Percentiles rank a stretch among this genome's conserved stretches.
Conservation (phyloP, 2,329 filamentous ascomycete species). For the Mariannaea sp. region DNA sequence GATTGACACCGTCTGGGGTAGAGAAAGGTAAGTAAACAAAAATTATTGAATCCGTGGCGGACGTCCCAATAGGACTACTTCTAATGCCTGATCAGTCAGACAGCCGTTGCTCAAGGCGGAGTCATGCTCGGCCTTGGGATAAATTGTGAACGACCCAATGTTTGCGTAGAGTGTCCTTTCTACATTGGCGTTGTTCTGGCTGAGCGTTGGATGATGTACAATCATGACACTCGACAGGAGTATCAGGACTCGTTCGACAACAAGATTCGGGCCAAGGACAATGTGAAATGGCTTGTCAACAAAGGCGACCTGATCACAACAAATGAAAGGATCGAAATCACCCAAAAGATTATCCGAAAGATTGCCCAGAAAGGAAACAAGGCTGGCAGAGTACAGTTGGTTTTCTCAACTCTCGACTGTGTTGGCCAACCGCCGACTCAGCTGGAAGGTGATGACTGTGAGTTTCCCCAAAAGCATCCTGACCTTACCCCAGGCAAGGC, state of each 20-base stretch:
- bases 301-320: background rate
- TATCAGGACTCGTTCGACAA: background rate
- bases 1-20: background rate
- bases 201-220: background rate
- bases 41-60: too few species aligned
- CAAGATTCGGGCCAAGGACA: background rate
- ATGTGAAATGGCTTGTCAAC: background rate
- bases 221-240: background rate
- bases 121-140: conserved; percentile 5
- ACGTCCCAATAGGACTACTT: too few species aligned
- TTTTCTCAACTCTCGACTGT: too few species aligned
- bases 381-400: too few species aligned
- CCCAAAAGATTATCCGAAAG: background rate
- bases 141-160: background rate
- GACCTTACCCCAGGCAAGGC: too few species aligned
- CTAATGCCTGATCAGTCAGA: too few species aligned
- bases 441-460: too few species aligned
- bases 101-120: conserved; percentile 7
- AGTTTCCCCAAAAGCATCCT: too few species aligned
- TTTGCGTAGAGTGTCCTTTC: background rate
- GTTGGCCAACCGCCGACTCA: too few species aligned
- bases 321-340: background rate
- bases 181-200: conserved; percentile 3
- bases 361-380: background rate
- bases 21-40: too few species aligned